Base-by-base conservation (phyloP, 805 yeast species). In the Starmerella apis region DNA sequence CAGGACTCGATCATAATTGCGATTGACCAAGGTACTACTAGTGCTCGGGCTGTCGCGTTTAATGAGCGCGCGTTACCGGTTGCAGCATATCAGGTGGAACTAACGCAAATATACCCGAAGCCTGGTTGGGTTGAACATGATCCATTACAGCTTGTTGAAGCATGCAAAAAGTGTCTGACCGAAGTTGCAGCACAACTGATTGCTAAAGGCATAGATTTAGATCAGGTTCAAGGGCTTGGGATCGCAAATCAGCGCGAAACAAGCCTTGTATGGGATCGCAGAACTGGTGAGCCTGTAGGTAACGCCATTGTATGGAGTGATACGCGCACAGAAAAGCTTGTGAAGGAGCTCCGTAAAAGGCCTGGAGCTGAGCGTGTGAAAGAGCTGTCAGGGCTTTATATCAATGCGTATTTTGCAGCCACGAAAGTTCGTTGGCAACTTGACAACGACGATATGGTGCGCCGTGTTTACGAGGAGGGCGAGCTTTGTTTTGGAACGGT, bases 281-380 rank as follows among this genome's bases (percentile, higher is more conserved):
- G 71, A 47, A 86, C 96, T 2, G 96, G 96, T 36, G 69, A 71
- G 56, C 94, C 95, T 3, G 75, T 86, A 49, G 76, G 81, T 63
- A 81, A 84, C 64, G 96, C 96, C 61, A 86, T 88, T 65, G 94
- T 88, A 32, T 88, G 97, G 97, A 85, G 90, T 55, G 97, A 88
- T 68, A 84, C 94, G 36, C 77, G 97, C 63, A 90, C 94, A 36
- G 69, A 83, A 9, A 78, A 73, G 18, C 74, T 84, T 44, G 87
- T 86, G 47, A 76, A 76, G 54, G 76, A 79, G 56, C 72, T 82
- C 63, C 46, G 37, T 11, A 75, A 75, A 59, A 69, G 72, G 51
- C 71, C 71, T 57, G 80, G 75, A 45, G 74, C 83, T 55, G 77
- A 74, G 39, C 72, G 71, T 48, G 71, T 86, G 59, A 73, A 77